Conservation (phyloP, 2,329 filamentous ascomycete species). For the Neofusicoccum kwambonambiense region DNA sequence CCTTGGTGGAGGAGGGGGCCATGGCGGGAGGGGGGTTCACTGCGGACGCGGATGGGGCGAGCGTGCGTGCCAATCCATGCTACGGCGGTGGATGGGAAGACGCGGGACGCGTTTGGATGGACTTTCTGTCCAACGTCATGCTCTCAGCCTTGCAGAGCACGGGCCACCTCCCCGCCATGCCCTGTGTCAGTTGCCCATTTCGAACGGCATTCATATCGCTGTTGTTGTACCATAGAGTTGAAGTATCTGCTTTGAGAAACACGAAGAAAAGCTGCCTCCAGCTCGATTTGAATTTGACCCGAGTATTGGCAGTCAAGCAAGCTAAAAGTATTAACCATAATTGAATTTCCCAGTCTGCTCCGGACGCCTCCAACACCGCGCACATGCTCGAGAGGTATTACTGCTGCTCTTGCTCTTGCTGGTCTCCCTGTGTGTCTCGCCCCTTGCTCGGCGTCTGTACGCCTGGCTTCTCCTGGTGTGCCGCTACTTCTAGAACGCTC, state of each 20-base stretch:
- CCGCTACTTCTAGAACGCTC: constrained; percentile 40
- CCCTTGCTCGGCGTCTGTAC: constrained; percentile 39
- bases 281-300: too few relatives aligned
- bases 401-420: background rate
- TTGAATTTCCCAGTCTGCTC: background rate
- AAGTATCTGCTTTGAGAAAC: background rate
- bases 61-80: background rate
- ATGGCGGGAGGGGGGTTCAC: background rate
- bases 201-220: background rate
- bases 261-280: background rate
- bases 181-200: too few relatives aligned
- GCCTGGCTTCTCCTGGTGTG: constrained; percentile 40
- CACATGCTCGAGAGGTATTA: constrained; percentile 1
- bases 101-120: constrained; percentile 6
- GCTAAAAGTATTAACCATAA: background rate
- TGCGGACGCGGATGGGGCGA: background rate
- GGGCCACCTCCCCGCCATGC: background rate
- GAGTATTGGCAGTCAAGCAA: background rate
- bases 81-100: background rate
- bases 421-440: background rate
- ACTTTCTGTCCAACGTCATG: constrained; percentile 14
- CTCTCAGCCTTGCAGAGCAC: constrained; percentile 15
- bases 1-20: constrained; percentile 55
- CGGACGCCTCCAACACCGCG: constrained; percentile 5
- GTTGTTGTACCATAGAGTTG: background rate